Percentiles rank a stretch among this genome's conserved stretches.
Conservation (phyloP, 2,329 filamentous ascomycete species). For the Kalmusia sp. region DNA sequence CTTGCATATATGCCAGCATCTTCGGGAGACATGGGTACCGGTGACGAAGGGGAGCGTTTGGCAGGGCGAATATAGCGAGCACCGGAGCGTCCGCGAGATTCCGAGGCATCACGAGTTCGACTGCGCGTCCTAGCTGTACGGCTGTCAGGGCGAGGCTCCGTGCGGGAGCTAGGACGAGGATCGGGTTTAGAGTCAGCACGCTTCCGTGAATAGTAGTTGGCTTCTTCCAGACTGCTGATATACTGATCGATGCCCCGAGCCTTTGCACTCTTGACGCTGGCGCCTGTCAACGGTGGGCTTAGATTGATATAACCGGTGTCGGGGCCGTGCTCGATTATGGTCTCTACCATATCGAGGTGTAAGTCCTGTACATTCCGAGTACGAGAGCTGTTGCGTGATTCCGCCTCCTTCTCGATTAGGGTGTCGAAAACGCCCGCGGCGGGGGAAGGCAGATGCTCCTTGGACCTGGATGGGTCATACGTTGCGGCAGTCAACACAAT, state of each 20-base stretch:
- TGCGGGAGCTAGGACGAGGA: slow-evolving; percentile 55
- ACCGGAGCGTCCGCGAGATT: slow-evolving; percentile 72
- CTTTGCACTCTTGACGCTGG: slow-evolving; percentile 64
- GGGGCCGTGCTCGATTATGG: slow-evolving; percentile 42
- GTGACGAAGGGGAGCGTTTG: slow-evolving; percentile 90
- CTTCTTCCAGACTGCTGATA: slow-evolving; percentile 83
- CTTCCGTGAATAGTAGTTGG: slow-evolving; percentile 63
- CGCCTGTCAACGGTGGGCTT: slow-evolving; percentile 52
- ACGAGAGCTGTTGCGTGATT: slow-evolving; percentile 73
- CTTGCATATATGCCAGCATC: slow-evolving; percentile 64
- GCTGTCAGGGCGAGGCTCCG: slow-evolving; percentile 28
- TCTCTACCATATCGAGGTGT: slow-evolving; percentile 54
- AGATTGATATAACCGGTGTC: slow-evolving; percentile 56
- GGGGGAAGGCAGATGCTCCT: slow-evolving; percentile 67
- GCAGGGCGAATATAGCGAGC: slow-evolving; percentile 74
- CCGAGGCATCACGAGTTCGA: slow-evolving; percentile 65
- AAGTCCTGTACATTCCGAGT: slow-evolving; percentile 81
- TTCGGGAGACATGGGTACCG: slow-evolving; percentile 92
- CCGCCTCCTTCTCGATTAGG: slow-evolving; percentile 67
- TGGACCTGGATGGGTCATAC: slow-evolving; percentile 37
- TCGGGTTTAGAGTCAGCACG: slow-evolving; percentile 48
- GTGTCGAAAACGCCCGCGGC: slow-evolving; percentile 68
- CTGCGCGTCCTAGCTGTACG: slow-evolving; percentile 55
- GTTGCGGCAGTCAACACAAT: slow-evolving; percentile 48
- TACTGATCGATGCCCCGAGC: slow-evolving; percentile 79